These are phyloP conservation scores for Allomyces macrogynus DNA, from an alignment of 192 early-diverging fungal species.

Conservation along the genomic window DNA sequence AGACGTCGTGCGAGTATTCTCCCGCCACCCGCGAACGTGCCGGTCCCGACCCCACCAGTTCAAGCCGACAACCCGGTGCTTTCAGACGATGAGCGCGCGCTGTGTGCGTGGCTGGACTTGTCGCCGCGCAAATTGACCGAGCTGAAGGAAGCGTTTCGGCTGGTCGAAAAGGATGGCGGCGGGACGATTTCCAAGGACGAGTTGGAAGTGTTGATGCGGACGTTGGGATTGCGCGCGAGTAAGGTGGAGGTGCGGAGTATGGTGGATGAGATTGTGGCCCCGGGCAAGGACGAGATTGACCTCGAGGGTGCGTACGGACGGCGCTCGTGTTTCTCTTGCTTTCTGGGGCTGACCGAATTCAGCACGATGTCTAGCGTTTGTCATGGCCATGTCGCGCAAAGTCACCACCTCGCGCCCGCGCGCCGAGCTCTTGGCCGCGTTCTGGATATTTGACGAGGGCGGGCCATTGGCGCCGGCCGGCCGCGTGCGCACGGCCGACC, in stretches of 20 bases:
- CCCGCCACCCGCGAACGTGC: too few species aligned
- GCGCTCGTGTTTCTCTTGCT: too few species aligned
- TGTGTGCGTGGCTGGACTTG: not conserved
- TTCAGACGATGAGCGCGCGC: not conserved
- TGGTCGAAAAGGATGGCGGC: conserved; percentile 36
- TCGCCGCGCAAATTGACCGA: conserved; percentile 17
- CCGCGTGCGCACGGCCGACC: not conserved
- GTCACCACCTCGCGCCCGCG: conserved; percentile 2
- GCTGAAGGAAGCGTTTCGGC: conserved; percentile 28
- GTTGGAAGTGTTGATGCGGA: conserved; percentile 28
- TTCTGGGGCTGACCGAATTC: too few species aligned
- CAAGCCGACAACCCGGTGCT: too few species aligned
- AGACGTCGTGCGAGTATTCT: too few species aligned
- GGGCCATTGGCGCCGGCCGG: not conserved
- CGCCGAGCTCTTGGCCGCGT: not conserved
- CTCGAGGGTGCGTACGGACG: too few species aligned
- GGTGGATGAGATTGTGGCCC: conserved; percentile 28
- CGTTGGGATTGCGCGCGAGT: conserved; percentile 20
- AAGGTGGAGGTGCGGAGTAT: conserved; percentile 28
- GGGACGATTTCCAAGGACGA: conserved; percentile 27
- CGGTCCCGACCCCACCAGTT: too few species aligned
- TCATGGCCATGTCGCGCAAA: conserved; percentile 25
- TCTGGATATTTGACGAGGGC: not conserved
- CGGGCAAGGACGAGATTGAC: conserved; percentile 31
- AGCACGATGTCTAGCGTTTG: too few species aligned